A percentile compares a stretch with the other conserved stretches of the same genome.
phyloP scores from a whole-genome alignment of 768 basidiomycete genomes.

The Mycena crocata region DNA sequence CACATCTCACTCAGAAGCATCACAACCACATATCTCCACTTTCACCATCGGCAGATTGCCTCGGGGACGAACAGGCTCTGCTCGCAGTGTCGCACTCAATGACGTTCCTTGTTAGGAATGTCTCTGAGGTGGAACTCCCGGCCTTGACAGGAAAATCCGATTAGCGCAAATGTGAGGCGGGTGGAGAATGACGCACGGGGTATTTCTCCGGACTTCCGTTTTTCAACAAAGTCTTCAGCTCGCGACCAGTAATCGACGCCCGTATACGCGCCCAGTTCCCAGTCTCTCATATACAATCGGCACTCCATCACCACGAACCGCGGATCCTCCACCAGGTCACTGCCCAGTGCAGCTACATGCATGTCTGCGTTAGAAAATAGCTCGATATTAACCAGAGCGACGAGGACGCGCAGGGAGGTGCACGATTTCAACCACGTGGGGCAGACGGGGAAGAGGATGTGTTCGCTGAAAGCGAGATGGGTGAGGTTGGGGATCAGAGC shows the following conservation, averaged over 20 bases:
- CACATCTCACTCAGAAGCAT: no score
- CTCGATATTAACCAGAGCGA: neutral
- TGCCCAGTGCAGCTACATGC: neutral
- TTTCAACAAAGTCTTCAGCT: neutral
- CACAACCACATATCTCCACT: no score
- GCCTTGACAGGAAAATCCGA: no score
- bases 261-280: neutral
- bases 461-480: neutral
- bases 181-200: neutral
- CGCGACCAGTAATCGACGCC: neutral
- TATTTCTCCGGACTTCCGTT: neutral
- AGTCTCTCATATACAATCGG: neutral
- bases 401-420: neutral
- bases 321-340: neutral
- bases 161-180: no score
- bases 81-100: no score
- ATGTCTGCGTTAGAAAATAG: no score
- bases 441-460: neutral
- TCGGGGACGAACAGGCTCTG: no score
- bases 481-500: constrained; percentile 3
- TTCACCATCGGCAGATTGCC: no score
- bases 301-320: neutral
- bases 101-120: no score
- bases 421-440: neutral
- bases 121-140: no score